A percentile compares a stretch with the other conserved stretches of the same genome.
phyloP scores from a whole-genome alignment of 345 rosid genomes.

The Brassica cretica region DNA sequence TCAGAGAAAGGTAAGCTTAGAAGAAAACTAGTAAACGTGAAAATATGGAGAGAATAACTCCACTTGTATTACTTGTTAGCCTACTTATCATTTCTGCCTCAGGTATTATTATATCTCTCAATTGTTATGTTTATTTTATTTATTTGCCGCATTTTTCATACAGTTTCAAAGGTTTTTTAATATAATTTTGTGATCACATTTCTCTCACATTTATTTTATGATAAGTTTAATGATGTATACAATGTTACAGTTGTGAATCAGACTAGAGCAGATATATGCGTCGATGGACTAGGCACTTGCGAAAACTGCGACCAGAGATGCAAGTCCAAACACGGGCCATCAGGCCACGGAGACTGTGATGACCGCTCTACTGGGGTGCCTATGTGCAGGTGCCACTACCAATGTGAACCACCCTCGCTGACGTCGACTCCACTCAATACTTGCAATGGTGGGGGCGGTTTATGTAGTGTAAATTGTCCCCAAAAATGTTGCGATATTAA shows the following conservation, averaged over 20 bases:
- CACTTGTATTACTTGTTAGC: background rate
- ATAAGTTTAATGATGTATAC: background rate
- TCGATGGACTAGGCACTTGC: constrained; percentile 6
- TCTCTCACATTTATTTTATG: background rate
- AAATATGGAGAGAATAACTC: background rate
- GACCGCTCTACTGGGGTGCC: background rate
- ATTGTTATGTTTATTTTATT: background rate
- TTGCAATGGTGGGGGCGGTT: constrained; percentile 10
- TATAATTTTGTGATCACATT: background rate
- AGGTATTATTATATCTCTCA: constrained; percentile 13
- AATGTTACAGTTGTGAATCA: constrained; percentile 19
- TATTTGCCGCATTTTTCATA: background rate
- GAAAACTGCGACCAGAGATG: constrained; percentile 20
- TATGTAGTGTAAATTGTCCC: background rate
- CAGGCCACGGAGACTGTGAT: background rate
- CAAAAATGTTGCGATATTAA: constrained; percentile 5
- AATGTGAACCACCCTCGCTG: background rate
- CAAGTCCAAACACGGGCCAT: constrained; percentile 27
- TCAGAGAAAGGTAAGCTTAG: background rate
- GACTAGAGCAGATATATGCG: background rate
- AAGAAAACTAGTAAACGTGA: background rate
- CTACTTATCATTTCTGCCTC: constrained; percentile 14
- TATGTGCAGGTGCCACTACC: background rate
- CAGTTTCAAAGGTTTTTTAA: background rate
- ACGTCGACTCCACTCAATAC: background rate